Percentiles rank a stretch among this genome's conserved stretches.
Conservation (phyloP, 2,329 filamentous ascomycete species). For the Scedosporium aurantiacum region DNA sequence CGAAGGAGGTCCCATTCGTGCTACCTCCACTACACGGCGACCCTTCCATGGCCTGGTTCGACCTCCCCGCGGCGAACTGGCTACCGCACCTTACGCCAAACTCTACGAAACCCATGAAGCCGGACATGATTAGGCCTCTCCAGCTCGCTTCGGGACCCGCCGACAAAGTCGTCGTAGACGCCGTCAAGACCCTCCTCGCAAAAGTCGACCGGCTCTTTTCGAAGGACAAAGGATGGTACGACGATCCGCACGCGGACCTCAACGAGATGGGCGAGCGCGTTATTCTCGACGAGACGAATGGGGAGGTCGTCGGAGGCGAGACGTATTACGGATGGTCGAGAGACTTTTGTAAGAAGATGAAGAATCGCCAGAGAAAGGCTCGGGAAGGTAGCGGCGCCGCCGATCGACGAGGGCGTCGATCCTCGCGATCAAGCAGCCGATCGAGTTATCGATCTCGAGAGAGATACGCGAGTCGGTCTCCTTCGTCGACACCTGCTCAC, state of each 20-base stretch:
- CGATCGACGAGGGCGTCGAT: constrained; percentile 23
- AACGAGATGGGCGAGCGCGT: constrained; percentile 64
- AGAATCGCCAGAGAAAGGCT: constrained; percentile 34
- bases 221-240: constrained; percentile 33
- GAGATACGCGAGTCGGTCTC: constrained; percentile 19
- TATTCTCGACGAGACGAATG: constrained; percentile 53
- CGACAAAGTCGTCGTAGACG: constrained; percentile 51
- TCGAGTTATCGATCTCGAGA: constrained; percentile 15
- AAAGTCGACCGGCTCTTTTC: constrained; percentile 61
- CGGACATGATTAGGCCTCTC: constrained; percentile 58
- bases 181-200: constrained; percentile 59
- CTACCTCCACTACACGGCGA: constrained; percentile 74
- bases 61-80: constrained; percentile 72
- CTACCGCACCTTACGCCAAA: constrained; percentile 69
- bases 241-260: constrained; percentile 47
- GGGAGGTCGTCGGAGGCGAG: constrained; percentile 52
- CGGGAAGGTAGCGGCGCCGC: constrained; percentile 12
- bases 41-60: constrained; percentile 61
- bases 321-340: constrained; percentile 86
- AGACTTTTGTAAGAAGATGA: constrained; percentile 73
- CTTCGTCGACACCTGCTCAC: constrained; percentile 14
- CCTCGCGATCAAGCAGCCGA: constrained; percentile 19
- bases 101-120: constrained; percentile 62
- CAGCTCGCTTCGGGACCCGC: constrained; percentile 59
- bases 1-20: constrained; percentile 52